These are phyloP conservation scores for Sporothrix mexicana DNA, from an alignment of 2,329 filamentous ascomycete genomes.

Conservation along the genomic window DNA sequence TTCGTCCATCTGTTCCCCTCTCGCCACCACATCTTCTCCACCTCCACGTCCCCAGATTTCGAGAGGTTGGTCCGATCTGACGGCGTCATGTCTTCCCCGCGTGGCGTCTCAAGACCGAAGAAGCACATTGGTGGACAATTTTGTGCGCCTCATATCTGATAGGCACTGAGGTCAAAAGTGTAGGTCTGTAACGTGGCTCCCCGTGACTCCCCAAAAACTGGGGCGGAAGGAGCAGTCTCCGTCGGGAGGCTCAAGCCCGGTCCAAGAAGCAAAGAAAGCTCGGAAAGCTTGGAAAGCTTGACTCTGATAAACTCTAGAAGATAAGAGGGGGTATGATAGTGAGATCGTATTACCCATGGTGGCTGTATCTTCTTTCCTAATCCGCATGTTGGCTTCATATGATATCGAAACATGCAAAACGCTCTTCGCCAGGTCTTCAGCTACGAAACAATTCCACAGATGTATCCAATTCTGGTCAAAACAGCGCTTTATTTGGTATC, in stretches of 20 bases:
- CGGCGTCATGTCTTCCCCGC: neutral
- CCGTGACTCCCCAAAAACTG: neutral
- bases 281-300: neutral
- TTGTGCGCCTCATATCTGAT: neutral
- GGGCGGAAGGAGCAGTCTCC: conserved; percentile 12
- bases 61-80: neutral
- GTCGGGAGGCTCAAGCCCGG: neutral
- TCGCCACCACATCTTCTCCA: neutral
- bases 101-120: neutral
- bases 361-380: neutral
- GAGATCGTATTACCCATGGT: neutral
- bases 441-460: too few relatives aligned
- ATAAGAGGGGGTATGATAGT: too few relatives aligned
- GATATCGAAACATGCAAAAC: neutral
- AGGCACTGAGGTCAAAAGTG: neutral
- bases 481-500: conserved; percentile 13
- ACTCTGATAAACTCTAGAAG: too few relatives aligned
- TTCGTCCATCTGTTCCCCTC: neutral
- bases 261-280: neutral
- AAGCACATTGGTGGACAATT: conserved; percentile 18
- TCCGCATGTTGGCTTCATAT: neutral
- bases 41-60: neutral
- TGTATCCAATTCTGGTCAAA: neutral
- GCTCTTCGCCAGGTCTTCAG: too few relatives aligned
- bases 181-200: neutral